A percentile compares a stretch with the other conserved stretches of the same genome.
Evolutionary conservation across 1,139 yeast genomes (phyloP).

Genomic region (Kodamaea derodonti): DNA sequence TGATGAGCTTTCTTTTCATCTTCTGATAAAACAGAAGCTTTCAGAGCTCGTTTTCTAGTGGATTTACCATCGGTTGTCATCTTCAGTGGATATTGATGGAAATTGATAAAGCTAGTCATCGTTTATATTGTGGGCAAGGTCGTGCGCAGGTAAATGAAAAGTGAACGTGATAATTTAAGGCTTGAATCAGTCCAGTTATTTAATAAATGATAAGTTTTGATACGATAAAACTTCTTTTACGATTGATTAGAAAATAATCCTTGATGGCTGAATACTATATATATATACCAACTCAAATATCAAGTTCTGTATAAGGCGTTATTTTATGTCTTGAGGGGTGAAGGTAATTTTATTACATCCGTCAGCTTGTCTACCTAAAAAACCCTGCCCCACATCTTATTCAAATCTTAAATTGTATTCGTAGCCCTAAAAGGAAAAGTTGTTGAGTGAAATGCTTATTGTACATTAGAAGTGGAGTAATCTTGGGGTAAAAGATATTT

Average conservation of each 20-base stretch:
- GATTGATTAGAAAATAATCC: no score
- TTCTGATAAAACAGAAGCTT: conserved; percentile 34
- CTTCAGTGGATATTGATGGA: conserved; percentile 2
- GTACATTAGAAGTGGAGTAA: background rate
- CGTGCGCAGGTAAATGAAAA: conserved; percentile 1
- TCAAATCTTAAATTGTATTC: background rate
- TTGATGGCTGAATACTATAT: no score
- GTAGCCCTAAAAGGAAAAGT: background rate
- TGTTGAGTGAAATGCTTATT: background rate
- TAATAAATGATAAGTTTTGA: no score
- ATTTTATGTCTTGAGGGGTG: no score
- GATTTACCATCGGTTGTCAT: conserved; percentile 1
- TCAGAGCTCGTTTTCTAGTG: conserved; percentile 17
- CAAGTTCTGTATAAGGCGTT: no score
- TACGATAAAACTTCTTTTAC: no score
- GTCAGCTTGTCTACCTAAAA: background rate
- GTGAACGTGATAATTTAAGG: conserved; percentile 2
- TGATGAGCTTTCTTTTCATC: conserved; percentile 51
- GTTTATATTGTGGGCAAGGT: background rate
- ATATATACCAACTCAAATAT: no score
- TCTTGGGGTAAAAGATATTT: background rate
- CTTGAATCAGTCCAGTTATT: no score
- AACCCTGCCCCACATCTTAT: background rate
- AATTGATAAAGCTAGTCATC: conserved; percentile 8
- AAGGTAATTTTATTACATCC: background rate